Percentiles rank a stretch among this genome's conserved stretches.
Conservation (phyloP, 768 basidiomycete species). For the Lentinus brumalis region DNA sequence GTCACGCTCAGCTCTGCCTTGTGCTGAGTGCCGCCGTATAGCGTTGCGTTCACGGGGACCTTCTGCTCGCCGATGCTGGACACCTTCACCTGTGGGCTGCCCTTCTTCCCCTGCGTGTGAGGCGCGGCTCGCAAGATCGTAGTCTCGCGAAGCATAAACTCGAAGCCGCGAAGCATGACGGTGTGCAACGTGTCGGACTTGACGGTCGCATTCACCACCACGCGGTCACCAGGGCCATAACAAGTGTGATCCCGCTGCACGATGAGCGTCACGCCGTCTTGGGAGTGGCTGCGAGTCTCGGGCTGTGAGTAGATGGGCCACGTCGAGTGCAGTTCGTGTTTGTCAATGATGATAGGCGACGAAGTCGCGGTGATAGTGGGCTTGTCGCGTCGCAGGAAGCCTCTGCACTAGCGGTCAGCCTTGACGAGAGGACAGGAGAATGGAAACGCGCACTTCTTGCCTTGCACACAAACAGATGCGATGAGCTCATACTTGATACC, state of each 20-base stretch:
- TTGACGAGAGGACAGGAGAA: background rate
- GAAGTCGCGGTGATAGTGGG: constrained; percentile 66
- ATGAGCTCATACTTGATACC: constrained; percentile 91
- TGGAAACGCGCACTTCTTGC: constrained; percentile 67
- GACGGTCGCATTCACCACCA: constrained; percentile 70
- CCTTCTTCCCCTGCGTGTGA: constrained; percentile 55
- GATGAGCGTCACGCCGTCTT: constrained; percentile 73
- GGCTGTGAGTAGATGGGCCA: constrained; percentile 90
- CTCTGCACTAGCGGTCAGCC: constrained; percentile 41
- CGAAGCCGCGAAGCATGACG: constrained; percentile 79
- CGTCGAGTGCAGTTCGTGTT: constrained; percentile 90
- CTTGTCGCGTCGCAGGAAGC: constrained; percentile 82
- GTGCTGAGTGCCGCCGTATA: constrained; percentile 73
- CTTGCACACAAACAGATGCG: constrained; percentile 82
- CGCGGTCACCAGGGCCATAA: constrained; percentile 84
- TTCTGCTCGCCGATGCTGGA: constrained; percentile 68
- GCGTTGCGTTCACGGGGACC: constrained; percentile 66
- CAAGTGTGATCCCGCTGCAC: constrained; percentile 79
- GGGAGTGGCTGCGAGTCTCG: constrained; percentile 63
- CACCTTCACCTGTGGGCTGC: constrained; percentile 55
- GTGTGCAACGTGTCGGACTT: constrained; percentile 70
- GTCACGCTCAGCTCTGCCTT: constrained; percentile 72
- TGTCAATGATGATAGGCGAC: constrained; percentile 81
- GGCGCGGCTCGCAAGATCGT: constrained; percentile 72
- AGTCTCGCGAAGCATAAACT: constrained; percentile 77